Evolutionary conservation across 83 land plant species (phyloP).

Genomic region (Thuja plicata): DNA sequence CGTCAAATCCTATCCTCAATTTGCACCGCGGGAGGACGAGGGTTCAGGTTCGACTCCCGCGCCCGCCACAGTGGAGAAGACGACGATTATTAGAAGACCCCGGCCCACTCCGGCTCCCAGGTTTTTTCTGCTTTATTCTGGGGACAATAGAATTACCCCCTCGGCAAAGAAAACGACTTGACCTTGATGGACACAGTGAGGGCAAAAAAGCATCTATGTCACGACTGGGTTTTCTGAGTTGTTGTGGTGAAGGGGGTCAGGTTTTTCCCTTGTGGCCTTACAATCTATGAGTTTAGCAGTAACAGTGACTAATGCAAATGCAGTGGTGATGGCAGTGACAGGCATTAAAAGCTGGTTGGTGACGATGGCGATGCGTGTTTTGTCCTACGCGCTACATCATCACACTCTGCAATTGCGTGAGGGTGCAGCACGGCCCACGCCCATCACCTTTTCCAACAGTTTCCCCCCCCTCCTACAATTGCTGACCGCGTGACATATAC

Average conservation of each 20-base stretch:
- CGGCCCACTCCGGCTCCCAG: not conserved
- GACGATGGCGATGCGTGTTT: constrained; percentile 10
- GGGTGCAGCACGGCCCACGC: constrained; percentile 13
- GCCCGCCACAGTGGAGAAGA: not conserved
- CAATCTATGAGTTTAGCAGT: not conserved
- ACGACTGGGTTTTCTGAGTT: not conserved
- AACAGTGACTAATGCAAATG: no score
- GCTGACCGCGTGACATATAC: not conserved
- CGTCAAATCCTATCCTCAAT: not conserved
- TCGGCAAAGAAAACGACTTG: not conserved
- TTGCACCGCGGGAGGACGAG: not conserved
- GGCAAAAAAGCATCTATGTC: not conserved
- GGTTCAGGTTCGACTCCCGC: not conserved
- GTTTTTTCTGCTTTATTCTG: not conserved
- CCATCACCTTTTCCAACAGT: constrained; percentile 12
- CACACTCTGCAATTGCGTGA: constrained; percentile 9
- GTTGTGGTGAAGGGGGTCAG: not conserved
- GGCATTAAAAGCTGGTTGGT: not conserved
- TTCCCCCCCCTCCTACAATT: constrained; percentile 1
- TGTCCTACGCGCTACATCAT: constrained; percentile 5
- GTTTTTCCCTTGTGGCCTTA: not conserved
- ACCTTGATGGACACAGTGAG: not conserved
- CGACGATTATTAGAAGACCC: not conserved
- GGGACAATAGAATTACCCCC: not conserved
- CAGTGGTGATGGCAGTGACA: not conserved